Conservation (phyloP, 345 rosid genomes). For the Eucalyptus erythrocorys region DNA sequence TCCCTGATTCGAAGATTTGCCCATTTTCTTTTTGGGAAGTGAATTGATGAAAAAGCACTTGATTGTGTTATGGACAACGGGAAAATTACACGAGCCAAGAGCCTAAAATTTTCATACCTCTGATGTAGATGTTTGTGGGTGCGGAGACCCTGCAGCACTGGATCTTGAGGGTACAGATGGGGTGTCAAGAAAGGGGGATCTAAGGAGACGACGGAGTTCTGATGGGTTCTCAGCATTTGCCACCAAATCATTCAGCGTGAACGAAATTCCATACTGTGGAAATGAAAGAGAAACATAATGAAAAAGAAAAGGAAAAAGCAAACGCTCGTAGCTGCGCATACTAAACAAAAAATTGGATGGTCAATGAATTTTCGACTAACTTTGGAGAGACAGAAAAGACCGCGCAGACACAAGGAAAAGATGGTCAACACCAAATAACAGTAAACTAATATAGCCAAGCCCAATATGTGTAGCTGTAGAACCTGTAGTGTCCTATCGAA, state of each 20-base stretch:
- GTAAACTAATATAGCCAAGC: neutral
- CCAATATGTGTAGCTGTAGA: neutral
- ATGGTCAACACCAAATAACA: neutral
- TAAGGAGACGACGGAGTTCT: neutral
- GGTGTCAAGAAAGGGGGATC: neutral
- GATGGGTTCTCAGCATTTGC: neutral
- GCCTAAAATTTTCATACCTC: conserved; percentile 13
- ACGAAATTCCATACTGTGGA: neutral
- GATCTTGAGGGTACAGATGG: conserved; percentile 10
- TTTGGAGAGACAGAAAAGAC: neutral
- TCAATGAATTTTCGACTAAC: neutral
- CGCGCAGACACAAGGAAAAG: neutral
- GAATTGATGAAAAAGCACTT: neutral
- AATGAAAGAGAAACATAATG: neutral
- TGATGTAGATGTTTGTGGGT: conserved; percentile 5
- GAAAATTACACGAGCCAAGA: neutral
- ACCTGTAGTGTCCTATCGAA: neutral
- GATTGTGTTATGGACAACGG: neutral
- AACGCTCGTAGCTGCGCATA: neutral
- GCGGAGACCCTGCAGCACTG: neutral
- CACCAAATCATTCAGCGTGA: neutral
- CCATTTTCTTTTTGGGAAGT: neutral
- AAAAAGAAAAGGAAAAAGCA: neutral
- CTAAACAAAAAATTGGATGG: neutral
- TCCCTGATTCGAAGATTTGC: neutral